These are phyloP conservation scores for Parachlorella kessleri DNA, from an alignment of 139 green algal species.

Conservation along the genomic window DNA sequence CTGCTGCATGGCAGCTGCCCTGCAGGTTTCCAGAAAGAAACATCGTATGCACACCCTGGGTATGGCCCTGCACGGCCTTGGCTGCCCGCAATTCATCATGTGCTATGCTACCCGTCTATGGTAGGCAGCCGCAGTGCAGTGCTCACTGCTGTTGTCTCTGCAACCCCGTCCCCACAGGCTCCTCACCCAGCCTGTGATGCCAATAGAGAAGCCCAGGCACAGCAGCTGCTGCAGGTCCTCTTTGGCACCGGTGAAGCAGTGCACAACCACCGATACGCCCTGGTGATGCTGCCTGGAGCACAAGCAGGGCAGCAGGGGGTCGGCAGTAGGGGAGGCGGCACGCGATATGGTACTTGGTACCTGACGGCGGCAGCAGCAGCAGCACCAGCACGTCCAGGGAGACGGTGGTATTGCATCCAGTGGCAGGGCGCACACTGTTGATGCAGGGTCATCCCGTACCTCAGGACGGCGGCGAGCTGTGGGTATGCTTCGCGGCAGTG, in stretches of 20 bases:
- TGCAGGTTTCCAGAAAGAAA: not conserved
- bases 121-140: not conserved
- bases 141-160: not conserved
- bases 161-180: not conserved
- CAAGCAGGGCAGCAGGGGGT: too few relatives aligned
- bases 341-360: too few relatives aligned
- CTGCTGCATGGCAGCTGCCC: not conserved
- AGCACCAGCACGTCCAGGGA: too few relatives aligned
- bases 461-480: constrained; percentile 55
- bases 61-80: not conserved
- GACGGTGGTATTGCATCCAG: not conserved
- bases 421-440: not conserved
- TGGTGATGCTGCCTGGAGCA: constrained; percentile 43
- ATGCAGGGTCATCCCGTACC: not conserved
- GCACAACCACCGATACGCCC: constrained; percentile 57
- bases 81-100: not conserved
- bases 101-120: not conserved
- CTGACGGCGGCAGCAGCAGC: too few relatives aligned
- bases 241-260: constrained; percentile 77
- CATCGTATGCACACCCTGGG: not conserved
- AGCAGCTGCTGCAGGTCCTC: constrained; percentile 62
- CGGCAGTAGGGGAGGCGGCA: too few relatives aligned
- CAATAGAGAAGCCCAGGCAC: constrained; percentile 64
- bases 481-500: constrained; percentile 72
- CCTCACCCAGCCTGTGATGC: constrained; percentile 77